phyloP scores from a whole-genome alignment of 352 stramenopile genomes.

The Phytopythium ostracodes region DNA sequence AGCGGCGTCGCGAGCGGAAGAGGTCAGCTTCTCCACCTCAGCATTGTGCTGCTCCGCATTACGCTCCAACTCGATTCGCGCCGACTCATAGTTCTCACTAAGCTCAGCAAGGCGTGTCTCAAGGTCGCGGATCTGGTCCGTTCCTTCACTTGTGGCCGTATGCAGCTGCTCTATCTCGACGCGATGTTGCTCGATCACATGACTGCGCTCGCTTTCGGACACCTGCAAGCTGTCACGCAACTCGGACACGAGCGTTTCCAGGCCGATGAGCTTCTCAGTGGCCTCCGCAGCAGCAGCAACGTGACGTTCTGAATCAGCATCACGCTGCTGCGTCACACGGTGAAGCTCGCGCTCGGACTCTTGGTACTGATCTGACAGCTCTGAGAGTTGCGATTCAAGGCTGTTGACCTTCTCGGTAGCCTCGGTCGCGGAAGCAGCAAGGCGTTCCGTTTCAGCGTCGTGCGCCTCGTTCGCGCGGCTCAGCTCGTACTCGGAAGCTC shows the following conservation, averaged over 20 bases:
- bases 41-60: not conserved
- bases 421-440: not conserved
- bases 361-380: not conserved
- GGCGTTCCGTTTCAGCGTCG: not conserved
- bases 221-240: not conserved
- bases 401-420: not conserved
- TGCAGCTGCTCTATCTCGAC: not conserved
- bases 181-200: not conserved
- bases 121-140: not conserved
- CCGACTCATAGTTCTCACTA: not conserved
- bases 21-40: not conserved
- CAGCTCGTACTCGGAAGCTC: constrained; percentile 10
- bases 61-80: not conserved
- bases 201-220: not conserved
- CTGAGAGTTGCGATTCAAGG: not conserved
- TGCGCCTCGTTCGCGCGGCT: not conserved
- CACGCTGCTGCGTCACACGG: not conserved
- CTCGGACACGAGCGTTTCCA: not conserved
- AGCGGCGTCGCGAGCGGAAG: not conserved
- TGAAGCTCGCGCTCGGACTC: not conserved
- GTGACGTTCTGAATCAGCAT: not conserved
- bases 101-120: not conserved
- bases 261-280: not conserved
- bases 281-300: not conserved
- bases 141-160: not conserved